Conservation (phyloP, 805 yeast genomes). For the Diddensiella transvaalensis region DNA sequence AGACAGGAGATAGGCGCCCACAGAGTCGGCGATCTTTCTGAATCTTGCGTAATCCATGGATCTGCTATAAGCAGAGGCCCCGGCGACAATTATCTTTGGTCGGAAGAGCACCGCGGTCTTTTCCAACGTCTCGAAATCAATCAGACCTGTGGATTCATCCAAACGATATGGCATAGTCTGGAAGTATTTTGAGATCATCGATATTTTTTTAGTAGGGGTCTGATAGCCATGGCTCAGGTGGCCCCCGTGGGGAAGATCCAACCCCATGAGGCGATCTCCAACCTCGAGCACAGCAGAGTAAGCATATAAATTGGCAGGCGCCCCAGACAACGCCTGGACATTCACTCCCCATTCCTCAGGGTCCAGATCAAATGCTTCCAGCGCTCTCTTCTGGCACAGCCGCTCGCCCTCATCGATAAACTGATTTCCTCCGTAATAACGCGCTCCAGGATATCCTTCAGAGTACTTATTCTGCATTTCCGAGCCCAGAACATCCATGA, state of each 20-base stretch:
- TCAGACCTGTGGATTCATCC: slow-evolving; percentile 78
- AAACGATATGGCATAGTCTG: slow-evolving; percentile 97
- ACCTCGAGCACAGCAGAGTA: slow-evolving; percentile 85
- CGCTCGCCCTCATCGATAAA: slow-evolving; percentile 88
- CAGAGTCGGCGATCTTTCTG: slow-evolving; percentile 86
- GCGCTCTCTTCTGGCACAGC: slow-evolving; percentile 87
- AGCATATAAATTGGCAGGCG: slow-evolving; percentile 93
- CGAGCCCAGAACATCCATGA: slow-evolving; percentile 90
- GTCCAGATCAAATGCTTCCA: slow-evolving; percentile 72
- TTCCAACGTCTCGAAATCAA: slow-evolving; percentile 86
- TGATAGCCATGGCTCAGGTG: slow-evolving; percentile 97
- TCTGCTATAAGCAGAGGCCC: slow-evolving; percentile 95
- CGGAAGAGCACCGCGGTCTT: slow-evolving; percentile 81
- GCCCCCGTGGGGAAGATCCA: slow-evolving; percentile 98
- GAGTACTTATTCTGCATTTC: slow-evolving; percentile 98
- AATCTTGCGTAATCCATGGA: slow-evolving; percentile 85
- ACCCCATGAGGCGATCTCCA: slow-evolving; percentile 94
- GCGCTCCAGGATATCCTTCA: slow-evolving; percentile 97
- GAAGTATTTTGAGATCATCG: slow-evolving; percentile 88
- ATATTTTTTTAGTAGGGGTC: slow-evolving; percentile 83
- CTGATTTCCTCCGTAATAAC: slow-evolving; percentile 98
- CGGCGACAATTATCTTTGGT: slow-evolving; percentile 94
- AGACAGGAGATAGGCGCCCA: slow-evolving; percentile 86
- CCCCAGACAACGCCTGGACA: slow-evolving; percentile 92
- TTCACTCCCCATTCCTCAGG: slow-evolving; percentile 94